Percentiles rank a stretch among this genome's conserved stretches.
These are phyloP conservation scores for Balamuthia mandrillaris DNA, from an alignment of 208 protist species.

Conservation along the genomic window DNA sequence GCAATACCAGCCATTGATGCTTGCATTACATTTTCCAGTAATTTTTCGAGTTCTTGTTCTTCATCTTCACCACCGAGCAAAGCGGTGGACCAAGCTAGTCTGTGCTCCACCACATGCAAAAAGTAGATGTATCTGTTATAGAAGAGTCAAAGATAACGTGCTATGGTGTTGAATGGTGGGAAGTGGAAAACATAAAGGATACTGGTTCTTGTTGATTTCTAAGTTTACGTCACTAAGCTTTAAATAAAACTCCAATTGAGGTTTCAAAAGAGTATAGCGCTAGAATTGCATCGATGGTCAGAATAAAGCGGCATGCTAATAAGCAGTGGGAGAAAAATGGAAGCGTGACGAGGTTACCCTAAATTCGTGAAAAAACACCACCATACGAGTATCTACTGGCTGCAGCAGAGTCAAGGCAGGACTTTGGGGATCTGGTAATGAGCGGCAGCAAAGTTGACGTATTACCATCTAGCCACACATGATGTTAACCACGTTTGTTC, in stretches of 20 bases:
- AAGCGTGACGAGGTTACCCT: background rate
- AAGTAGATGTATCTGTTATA: background rate
- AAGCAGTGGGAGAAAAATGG: background rate
- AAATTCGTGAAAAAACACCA: constrained; percentile 23
- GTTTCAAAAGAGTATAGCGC: background rate
- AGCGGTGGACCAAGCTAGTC: background rate
- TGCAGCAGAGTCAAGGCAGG: background rate
- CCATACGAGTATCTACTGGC: background rate
- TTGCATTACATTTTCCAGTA: background rate
- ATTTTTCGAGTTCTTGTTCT: background rate
- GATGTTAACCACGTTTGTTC: too few species aligned
- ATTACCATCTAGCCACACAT: background rate
- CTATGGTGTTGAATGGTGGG: too few species aligned
- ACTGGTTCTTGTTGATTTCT: constrained; percentile 26
- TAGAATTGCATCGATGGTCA: background rate
- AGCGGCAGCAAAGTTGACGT: background rate
- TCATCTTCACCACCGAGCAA: background rate
- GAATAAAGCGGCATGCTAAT: background rate
- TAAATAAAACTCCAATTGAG: constrained; percentile 14
- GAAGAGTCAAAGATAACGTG: too few species aligned
- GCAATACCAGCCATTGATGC: background rate
- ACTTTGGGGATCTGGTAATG: background rate
- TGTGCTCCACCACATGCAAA: background rate
- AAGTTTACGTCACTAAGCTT: background rate
- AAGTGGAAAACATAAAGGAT: background rate